phyloP scores from a whole-genome alignment of 345 rosid species.

The Eucalyptus urophylla region DNA sequence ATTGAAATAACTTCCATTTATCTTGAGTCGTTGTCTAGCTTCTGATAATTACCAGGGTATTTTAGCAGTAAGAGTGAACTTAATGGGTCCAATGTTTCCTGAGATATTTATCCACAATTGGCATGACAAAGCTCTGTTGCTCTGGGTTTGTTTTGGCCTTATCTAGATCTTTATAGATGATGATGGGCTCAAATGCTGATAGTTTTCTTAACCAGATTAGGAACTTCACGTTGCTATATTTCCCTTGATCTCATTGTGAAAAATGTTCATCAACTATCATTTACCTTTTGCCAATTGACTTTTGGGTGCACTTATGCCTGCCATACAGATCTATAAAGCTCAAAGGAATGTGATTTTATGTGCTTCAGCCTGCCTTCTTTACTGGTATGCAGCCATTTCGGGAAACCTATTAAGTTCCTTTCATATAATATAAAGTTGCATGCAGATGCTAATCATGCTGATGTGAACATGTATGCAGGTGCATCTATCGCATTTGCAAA shows the following conservation, averaged over 20 bases:
- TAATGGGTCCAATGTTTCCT: neutral
- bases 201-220: neutral
- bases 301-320: neutral
- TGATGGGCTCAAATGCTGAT: neutral
- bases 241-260: neutral
- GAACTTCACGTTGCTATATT: neutral
- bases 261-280: neutral
- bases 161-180: neutral
- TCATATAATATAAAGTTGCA: neutral
- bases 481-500: conserved; percentile 67
- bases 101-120: neutral
- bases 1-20: neutral
- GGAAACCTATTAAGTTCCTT: neutral
- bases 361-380: conserved; percentile 66
- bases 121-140: neutral
- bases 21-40: neutral
- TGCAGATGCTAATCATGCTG: neutral
- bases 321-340: conserved; percentile 70
- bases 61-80: neutral
- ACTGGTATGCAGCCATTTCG: conserved; percentile 36
- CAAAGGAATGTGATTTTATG: conserved; percentile 79
- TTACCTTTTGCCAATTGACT: neutral
- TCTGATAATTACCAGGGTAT: neutral
- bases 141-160: neutral
- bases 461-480: conserved; percentile 30